Conservation (phyloP, 2,329 filamentous ascomycete species). For the Arthrocladium fulminans region DNA sequence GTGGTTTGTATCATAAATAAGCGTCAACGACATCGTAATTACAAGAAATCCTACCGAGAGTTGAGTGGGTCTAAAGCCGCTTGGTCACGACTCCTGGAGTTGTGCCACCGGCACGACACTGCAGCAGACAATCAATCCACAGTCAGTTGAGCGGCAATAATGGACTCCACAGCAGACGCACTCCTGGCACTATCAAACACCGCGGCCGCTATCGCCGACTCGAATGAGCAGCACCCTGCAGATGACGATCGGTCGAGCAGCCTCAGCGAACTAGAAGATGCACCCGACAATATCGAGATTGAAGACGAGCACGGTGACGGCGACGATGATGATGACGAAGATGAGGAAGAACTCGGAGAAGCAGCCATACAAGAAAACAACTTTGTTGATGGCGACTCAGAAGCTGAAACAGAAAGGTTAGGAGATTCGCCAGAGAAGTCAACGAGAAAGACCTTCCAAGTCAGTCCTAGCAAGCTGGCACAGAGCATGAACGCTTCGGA, state of each 20-base stretch:
- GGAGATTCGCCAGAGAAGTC: conserved; percentile 71
- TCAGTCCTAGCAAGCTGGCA: conserved; percentile 69
- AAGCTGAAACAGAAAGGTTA: conserved; percentile 89
- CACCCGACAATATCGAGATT: conserved; percentile 37
- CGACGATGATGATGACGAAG: conserved; percentile 35
- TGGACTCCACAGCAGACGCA: conserved; percentile 32
- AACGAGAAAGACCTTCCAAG: conserved; percentile 51
- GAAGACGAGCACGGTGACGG: conserved; percentile 43
- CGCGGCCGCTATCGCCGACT: conserved; percentile 27
- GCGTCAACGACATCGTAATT: not conserved
- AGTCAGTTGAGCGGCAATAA: conserved; percentile 17
- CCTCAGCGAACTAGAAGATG: conserved; percentile 83
- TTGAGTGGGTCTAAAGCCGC: not conserved
- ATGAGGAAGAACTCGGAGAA: conserved; percentile 26
- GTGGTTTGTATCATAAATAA: not conserved
- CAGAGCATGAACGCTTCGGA: conserved; percentile 30
- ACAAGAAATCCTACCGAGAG: not conserved
- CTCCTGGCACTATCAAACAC: conserved; percentile 29
- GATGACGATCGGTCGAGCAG: conserved; percentile 72
- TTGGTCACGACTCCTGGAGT: not conserved
- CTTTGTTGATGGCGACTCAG: conserved; percentile 61
- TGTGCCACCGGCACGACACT: not conserved
- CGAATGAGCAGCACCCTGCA: conserved; percentile 43
- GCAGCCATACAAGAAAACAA: conserved; percentile 33
- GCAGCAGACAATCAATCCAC: not conserved